phyloP scores from a whole-genome alignment of 352 stramenopile genomes.

The Hyaloperonospora brassicae region DNA sequence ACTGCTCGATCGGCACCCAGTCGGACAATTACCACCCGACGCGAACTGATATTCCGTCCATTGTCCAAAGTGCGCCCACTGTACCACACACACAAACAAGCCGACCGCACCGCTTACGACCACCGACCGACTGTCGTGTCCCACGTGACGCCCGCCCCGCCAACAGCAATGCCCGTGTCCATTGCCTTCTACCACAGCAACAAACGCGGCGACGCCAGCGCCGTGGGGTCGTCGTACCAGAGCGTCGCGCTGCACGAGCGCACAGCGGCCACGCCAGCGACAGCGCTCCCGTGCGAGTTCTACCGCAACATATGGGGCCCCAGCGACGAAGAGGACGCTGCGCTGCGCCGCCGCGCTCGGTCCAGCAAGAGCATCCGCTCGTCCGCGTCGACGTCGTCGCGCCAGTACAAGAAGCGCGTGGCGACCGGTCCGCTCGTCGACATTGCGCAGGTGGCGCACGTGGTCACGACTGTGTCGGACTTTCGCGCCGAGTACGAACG shows the following conservation, averaged over 20 bases:
- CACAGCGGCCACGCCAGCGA: slow-evolving; percentile 28
- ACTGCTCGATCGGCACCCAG: too few relatives aligned
- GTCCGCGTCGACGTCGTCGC: slow-evolving; percentile 15
- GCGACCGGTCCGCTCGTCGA: slow-evolving; percentile 38
- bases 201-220: slow-evolving; percentile 16
- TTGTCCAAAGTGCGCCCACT: too few relatives aligned
- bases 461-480: slow-evolving; percentile 55
- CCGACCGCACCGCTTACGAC: slow-evolving; percentile 3
- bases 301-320: slow-evolving; percentile 54
- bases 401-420: slow-evolving; percentile 32
- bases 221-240: slow-evolving; percentile 27
- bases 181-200: slow-evolving; percentile 44
- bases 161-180: slow-evolving; percentile 31
- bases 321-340: slow-evolving; percentile 26
- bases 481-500: slow-evolving; percentile 62
- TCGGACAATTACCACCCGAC: too few relatives aligned
- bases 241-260: slow-evolving; percentile 32
- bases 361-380: slow-evolving; percentile 15
- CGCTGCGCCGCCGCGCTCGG: slow-evolving; percentile 14
- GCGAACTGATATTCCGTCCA: neutral
- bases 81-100: slow-evolving; percentile 10
- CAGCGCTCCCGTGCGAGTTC: slow-evolving; percentile 40
- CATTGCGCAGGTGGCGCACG: slow-evolving; percentile 67
- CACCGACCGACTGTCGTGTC: slow-evolving; percentile 5
- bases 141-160: neutral